phyloP scores from a whole-genome alignment of 148 eudicot genomes.

The Dianthus caryophyllus region DNA sequence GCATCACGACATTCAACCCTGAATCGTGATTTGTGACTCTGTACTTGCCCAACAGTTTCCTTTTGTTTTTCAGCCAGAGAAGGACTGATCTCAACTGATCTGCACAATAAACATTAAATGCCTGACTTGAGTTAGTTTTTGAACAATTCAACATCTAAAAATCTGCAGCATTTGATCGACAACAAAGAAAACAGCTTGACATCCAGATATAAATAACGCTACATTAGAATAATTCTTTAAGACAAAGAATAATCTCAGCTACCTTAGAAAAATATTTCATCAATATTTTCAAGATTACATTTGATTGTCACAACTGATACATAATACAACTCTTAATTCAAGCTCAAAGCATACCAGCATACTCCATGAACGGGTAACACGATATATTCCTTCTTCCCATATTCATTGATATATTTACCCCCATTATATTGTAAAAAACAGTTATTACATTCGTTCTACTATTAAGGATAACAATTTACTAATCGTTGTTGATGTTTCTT shows the following conservation, averaged over 20 bases:
- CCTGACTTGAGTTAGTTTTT: neutral
- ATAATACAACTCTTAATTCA: neutral
- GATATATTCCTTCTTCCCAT: neutral
- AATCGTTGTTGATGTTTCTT: no score
- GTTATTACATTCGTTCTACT: no score
- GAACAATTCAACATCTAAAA: neutral
- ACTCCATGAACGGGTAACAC: neutral
- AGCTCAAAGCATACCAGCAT: neutral
- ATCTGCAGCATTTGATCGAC: neutral
- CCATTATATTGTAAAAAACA: no score
- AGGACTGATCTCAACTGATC: constrained; percentile 92
- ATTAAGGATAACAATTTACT: no score
- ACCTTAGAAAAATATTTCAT: neutral
- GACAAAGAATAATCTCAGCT: neutral
- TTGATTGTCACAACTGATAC: neutral
- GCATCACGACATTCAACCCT: constrained; percentile 92
- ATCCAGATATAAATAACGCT: neutral
- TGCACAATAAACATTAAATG: constrained; percentile 37
- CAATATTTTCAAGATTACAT: neutral
- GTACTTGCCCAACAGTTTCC: constrained; percentile 83
- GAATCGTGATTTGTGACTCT: constrained; percentile 73
- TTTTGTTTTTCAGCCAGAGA: constrained; percentile 77
- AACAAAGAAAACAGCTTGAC: constrained; percentile 1
- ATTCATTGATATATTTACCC: no score
- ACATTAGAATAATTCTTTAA: neutral